Conservation (phyloP, 1,284 basidiomycete genomes). For the Rhodofomes roseus region DNA sequence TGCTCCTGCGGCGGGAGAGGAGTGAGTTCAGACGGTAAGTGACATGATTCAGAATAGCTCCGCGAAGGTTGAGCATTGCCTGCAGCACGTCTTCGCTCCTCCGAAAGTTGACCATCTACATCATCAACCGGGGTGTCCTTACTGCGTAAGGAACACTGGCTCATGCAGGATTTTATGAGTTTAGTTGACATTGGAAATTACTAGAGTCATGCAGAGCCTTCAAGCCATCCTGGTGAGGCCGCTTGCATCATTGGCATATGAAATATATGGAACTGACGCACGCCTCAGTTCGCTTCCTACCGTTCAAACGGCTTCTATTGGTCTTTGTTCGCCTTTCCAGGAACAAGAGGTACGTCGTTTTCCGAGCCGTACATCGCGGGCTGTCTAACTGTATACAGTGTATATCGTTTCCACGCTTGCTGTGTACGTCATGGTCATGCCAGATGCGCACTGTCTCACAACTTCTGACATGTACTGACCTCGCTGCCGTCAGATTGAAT, state of each 20-base stretch:
- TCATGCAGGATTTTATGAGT: not conserved
- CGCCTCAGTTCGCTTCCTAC: not conserved
- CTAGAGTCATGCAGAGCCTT: not conserved
- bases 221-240: not conserved
- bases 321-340: slow-evolving; percentile 1
- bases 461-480: too few species aligned
- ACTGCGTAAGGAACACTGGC: not conserved
- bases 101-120: not conserved
- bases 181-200: not conserved
- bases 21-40: not conserved
- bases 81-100: not conserved
- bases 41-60: not conserved
- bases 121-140: slow-evolving; percentile 4
- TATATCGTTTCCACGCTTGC: slow-evolving; percentile 1
- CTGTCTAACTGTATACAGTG: not conserved
- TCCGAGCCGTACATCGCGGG: not conserved
- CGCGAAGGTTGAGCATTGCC: not conserved
- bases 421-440: not conserved
- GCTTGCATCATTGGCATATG: not conserved
- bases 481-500: not conserved
- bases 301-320: not conserved
- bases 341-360: not conserved
- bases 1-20: slow-evolving; percentile 1
- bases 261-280: not conserved
- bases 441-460: too few species aligned